Evolutionary conservation across 495 filamentous ascomycete species (phyloP).

Genomic region (Penicillium steckii): DNA sequence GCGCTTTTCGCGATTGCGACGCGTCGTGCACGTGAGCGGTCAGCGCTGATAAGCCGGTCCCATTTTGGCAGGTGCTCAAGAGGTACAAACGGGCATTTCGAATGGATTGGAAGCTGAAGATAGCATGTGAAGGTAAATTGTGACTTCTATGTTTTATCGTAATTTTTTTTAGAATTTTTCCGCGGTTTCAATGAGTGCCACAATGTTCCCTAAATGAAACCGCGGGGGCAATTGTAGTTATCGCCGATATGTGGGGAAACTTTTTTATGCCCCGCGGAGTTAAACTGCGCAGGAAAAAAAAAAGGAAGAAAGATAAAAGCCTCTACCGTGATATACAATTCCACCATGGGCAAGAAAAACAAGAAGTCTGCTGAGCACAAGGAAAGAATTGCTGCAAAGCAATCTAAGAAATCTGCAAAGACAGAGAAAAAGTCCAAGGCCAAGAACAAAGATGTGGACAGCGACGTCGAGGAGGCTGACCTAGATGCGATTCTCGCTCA

Average conservation of each 20-base stretch:
- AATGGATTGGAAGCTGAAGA: too few relatives aligned
- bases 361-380: constrained; percentile 57
- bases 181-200: background rate
- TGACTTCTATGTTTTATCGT: background rate
- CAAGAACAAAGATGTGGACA: constrained; percentile 61
- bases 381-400: constrained; percentile 53
- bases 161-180: background rate
- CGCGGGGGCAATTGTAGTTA: background rate
- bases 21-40: constrained; percentile 33
- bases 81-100: too few relatives aligned
- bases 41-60: constrained; percentile 3
- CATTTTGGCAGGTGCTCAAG: too few relatives aligned
- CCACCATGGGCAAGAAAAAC: constrained; percentile 51
- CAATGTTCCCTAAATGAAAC: background rate
- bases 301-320: too few relatives aligned
- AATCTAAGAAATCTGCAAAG: constrained; percentile 61
- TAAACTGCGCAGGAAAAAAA: constrained; percentile 3
- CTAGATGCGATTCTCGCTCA: constrained; percentile 94
- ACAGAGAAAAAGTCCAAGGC: constrained; percentile 75
- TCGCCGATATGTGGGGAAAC: background rate
- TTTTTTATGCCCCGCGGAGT: constrained; percentile 29
- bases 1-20: constrained; percentile 17
- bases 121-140: too few relatives aligned
- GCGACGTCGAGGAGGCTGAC: constrained; percentile 89
- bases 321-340: constrained; percentile 1